These are phyloP conservation scores for Niveomyces coronatus DNA, from an alignment of 2,329 filamentous ascomycete species.

Conservation along the genomic window DNA sequence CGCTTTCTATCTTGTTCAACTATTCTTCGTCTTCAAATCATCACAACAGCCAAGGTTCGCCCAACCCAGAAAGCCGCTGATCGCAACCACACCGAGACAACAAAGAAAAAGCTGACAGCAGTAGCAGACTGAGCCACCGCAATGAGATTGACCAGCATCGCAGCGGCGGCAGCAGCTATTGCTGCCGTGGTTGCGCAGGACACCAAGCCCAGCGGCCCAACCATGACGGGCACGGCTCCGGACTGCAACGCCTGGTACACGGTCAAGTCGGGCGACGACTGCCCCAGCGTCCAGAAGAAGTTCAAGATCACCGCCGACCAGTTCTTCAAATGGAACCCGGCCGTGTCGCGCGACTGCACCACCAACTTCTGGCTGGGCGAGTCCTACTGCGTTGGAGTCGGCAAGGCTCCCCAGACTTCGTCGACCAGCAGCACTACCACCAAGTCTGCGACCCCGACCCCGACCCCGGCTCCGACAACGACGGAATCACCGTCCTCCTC, in stretches of 20 bases:
- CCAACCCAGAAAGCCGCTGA: no score
- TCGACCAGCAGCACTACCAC: constrained; percentile 1
- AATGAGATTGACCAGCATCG: neutral
- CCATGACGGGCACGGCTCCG: neutral
- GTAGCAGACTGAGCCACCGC: neutral
- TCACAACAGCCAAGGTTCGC: no score
- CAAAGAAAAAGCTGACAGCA: no score
- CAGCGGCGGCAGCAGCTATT: neutral
- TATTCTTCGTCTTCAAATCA: neutral
- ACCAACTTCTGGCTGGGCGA: constrained; percentile 17
- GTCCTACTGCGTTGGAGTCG: constrained; percentile 19
- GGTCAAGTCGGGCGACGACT: constrained; percentile 14
- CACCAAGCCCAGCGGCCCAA: neutral
- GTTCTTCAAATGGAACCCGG: constrained; percentile 20
- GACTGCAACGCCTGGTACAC: constrained; percentile 14
- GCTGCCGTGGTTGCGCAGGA: neutral
- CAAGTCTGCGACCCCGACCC: neutral
- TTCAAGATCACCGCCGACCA: constrained; percentile 16
- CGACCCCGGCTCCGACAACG: neutral
- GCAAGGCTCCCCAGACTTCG: constrained; percentile 6
- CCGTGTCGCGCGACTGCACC: constrained; percentile 17
- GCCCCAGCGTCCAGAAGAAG: constrained; percentile 11
- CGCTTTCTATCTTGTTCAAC: neutral
- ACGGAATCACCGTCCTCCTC: no score
- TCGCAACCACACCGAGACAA: no score